A percentile compares a stretch with the other conserved stretches of the same genome.
Conservation (phyloP, 345 rosid species). For the Gossypium anomalum region DNA sequence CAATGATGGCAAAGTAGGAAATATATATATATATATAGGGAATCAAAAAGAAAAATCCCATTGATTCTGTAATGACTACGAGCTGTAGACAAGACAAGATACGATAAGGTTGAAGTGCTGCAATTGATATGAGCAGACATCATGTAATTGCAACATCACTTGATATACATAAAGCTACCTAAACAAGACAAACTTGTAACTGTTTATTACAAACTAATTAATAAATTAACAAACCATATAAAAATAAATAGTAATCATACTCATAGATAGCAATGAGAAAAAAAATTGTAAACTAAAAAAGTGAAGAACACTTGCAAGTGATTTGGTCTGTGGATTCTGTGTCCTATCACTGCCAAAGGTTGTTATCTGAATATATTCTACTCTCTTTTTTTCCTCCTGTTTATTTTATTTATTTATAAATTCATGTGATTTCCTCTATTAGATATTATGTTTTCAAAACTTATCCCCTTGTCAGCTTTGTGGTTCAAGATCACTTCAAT, state of each 20-base stretch:
- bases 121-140: not conserved
- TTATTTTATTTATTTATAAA: not conserved
- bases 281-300: not conserved
- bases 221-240: too few species aligned
- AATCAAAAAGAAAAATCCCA: too few species aligned
- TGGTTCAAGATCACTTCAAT: constrained; percentile 29
- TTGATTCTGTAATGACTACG: too few species aligned
- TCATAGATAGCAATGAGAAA: too few species aligned
- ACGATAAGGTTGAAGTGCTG: too few species aligned
- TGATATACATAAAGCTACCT: not conserved
- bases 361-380: constrained; percentile 26
- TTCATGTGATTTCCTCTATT: constrained; percentile 18
- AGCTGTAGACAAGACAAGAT: too few species aligned
- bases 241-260: too few species aligned
- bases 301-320: constrained; percentile 22
- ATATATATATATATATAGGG: too few species aligned
- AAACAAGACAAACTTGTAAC: not conserved
- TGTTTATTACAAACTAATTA: not conserved
- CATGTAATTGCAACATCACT: too few species aligned
- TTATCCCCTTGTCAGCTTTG: constrained; percentile 21
- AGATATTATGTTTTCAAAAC: not conserved
- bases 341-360: constrained; percentile 32
- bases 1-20: too few species aligned
- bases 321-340: constrained; percentile 24
- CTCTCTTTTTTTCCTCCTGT: not conserved